Evolutionary conservation across 352 stramenopile genomes (phyloP), one percentile per base, ranked within the genome.

Genomic region (Phytophthora idaei): DNA sequence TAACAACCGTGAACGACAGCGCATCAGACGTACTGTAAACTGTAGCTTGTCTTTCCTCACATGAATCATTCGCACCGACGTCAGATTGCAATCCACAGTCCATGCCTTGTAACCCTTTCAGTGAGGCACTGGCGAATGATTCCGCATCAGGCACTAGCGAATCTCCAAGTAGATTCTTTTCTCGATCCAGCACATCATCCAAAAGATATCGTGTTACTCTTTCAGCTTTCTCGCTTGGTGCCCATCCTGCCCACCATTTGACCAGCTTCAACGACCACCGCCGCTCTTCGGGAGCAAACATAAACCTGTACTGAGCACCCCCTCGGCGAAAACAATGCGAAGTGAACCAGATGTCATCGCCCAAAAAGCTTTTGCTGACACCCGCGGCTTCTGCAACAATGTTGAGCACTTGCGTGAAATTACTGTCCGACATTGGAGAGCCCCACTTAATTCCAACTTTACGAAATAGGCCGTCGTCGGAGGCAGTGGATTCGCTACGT

Each of bases 221-320:
- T 17, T 54, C 55, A 14, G 39, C 5, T n/a, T 60, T 60, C 14
- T 50, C 53, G 14, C 39, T 60, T 21, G 37, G 53, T 28, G 41
- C 27, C 54, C 54, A 61, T 8, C 54, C 36, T n/a, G 52, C 52
- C 25, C 54, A 61, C 54, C 49, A 21, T 21, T 21, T 21, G 17
- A 21, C 17, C 17, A 72, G 54, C 12, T 73, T 76, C 9, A 76
- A 34, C n/a, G 57, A 59, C 56, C 59, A 73, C 0, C 59, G 8
- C 0, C 48, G 3, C 5, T 60, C 21, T 15, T 58, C 41, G 1
- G 58, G 56, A n/a, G 55, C 69, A 58, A 72, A 73, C 55, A 76
- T 76, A 15, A 73, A 76, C 1, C 47, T n/a, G 28, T 73, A 69
- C 28, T 73, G 63, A 2, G 64, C 63, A 2, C 50, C 53, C 2